A percentile compares a stretch with the other conserved stretches of the same genome.
phyloP scores from a whole-genome alignment of 2,329 filamentous ascomycete genomes.

The Penicillium sp. region DNA sequence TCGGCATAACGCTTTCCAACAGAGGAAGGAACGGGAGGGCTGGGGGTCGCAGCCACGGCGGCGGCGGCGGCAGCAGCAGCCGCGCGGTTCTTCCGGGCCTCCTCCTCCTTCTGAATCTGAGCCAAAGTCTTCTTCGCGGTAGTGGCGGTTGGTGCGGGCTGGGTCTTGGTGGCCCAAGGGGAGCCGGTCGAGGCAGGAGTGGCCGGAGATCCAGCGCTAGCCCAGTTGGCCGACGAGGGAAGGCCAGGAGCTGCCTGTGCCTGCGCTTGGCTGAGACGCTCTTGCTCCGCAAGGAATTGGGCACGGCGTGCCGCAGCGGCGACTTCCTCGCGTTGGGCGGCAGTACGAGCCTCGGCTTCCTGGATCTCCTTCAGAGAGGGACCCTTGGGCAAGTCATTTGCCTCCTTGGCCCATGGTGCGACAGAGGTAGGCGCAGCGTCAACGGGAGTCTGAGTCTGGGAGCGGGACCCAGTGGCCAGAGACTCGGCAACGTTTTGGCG shows the following conservation, averaged over 20 bases:
- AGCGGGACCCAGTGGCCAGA: slow-evolving; percentile 63
- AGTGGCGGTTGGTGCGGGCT: slow-evolving; percentile 38
- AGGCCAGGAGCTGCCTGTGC: slow-evolving; percentile 69
- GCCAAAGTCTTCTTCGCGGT: slow-evolving; percentile 81
- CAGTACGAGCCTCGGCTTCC: slow-evolving; percentile 89
- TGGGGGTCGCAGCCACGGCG: slow-evolving; percentile 46
- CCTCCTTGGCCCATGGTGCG: slow-evolving; percentile 93
- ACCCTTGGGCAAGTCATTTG: slow-evolving; percentile 69
- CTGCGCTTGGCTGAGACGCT: slow-evolving; percentile 65
- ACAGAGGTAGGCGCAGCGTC: slow-evolving; percentile 70
- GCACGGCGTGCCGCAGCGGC: slow-evolving; percentile 75
- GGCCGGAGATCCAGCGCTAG: slow-evolving; percentile 68
- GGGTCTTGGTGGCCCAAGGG: slow-evolving; percentile 54
- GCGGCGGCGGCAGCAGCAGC: slow-evolving; percentile 47
- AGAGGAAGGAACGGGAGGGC: slow-evolving; percentile 47
- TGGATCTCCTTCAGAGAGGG: slow-evolving; percentile 96
- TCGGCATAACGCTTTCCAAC: slow-evolving; percentile 89
- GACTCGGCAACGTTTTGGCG: slow-evolving; percentile 80
- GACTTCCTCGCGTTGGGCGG: slow-evolving; percentile 80
- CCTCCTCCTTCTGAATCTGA: slow-evolving; percentile 96
- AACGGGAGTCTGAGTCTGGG: slow-evolving; percentile 72
- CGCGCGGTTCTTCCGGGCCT: slow-evolving; percentile 78
- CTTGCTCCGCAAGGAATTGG: slow-evolving; percentile 69
- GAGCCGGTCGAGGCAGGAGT: slow-evolving; percentile 54
- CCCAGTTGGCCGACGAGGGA: slow-evolving; percentile 88